These are phyloP conservation scores for Digitaria exilis DNA, from an alignment of 202 grass and related monocot species.

Conservation along the genomic window DNA sequence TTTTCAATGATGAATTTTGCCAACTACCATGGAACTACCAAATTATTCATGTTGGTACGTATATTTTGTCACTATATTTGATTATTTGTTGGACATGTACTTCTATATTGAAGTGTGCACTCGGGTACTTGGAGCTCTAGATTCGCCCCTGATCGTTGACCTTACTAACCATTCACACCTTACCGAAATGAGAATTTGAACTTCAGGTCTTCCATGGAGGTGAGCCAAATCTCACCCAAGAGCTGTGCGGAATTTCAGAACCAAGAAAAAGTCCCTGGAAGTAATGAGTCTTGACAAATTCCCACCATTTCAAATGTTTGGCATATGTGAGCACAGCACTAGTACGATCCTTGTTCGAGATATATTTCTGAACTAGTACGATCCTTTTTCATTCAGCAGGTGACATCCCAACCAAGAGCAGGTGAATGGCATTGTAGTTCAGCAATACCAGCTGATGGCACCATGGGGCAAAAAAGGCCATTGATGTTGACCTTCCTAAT, in stretches of 20 bases:
- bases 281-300: neutral
- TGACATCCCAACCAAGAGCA: conserved; percentile 2
- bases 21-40: too few species aligned
- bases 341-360: neutral
- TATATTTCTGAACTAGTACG: neutral
- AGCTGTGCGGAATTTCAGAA: neutral
- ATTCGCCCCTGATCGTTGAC: too few species aligned
- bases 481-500: neutral
- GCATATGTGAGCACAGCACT: neutral
- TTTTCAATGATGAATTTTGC: too few species aligned
- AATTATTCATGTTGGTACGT: too few species aligned
- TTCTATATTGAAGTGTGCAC: too few species aligned
- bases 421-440: neutral
- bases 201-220: neutral
- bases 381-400: neutral
- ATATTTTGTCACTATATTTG: too few species aligned
- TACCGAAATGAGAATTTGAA: neutral
- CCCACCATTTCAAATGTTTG: neutral
- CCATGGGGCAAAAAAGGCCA: neutral
- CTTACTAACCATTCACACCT: neutral
- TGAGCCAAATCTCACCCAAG: neutral
- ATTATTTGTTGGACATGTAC: too few species aligned
- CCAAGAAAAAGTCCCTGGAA: neutral
- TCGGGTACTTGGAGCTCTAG: too few species aligned
- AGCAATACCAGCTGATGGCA: neutral